Evolutionary conservation across 495 filamentous ascomycete genomes (phyloP).

Genomic region (Monascus purpureus): DNA sequence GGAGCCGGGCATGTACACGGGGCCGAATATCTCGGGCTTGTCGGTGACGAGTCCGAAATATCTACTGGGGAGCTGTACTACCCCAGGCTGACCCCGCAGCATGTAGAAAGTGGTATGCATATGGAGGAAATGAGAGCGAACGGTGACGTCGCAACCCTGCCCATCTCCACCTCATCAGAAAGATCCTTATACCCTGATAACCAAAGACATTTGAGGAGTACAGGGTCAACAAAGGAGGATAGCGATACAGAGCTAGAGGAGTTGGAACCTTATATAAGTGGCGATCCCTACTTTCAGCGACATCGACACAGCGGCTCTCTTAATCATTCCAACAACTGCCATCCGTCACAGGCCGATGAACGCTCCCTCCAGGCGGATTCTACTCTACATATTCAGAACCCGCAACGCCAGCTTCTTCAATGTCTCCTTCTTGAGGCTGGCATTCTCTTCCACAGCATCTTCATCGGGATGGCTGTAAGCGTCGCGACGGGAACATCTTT

Average conservation of each 20-base stretch:
- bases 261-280: constrained; percentile 14
- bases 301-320: constrained; percentile 1
- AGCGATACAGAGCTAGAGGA: constrained; percentile 18
- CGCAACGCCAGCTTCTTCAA: constrained; percentile 54
- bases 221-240: constrained; percentile 10
- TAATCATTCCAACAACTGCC: constrained; percentile 5
- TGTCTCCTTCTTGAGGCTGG: constrained; percentile 71
- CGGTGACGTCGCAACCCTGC: constrained; percentile 1
- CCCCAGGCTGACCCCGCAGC: constrained; percentile 10
- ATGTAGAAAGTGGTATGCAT: constrained; percentile 10
- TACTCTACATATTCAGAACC: constrained; percentile 21
- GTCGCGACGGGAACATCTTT: constrained; percentile 68
- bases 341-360: constrained; percentile 5
- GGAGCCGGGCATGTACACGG: constrained; percentile 36
- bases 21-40: constrained; percentile 31
- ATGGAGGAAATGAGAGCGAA: constrained; percentile 11
- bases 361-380: constrained; percentile 7
- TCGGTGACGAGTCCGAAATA: constrained; percentile 16
- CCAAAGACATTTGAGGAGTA: constrained; percentile 1
- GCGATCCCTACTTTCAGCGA: constrained; percentile 6
- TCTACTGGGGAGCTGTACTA: constrained; percentile 11
- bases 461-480: constrained; percentile 83
- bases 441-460: constrained; percentile 76
- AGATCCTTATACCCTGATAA: constrained; percentile 3
- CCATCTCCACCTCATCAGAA: constrained; percentile 3